Evolutionary conservation across 257 asterid genomes (phyloP).

Genomic region (Scutellaria galericulata): DNA sequence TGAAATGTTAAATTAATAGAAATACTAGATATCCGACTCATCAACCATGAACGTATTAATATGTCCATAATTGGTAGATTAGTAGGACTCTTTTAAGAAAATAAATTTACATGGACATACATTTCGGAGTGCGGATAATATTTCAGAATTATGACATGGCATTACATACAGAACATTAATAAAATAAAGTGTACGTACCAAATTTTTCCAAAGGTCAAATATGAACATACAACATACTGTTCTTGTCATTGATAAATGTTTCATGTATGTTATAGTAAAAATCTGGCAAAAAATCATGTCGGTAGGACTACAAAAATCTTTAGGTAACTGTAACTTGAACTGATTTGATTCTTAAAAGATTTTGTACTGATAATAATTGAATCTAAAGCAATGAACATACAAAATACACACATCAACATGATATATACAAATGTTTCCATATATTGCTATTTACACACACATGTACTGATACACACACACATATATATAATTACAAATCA

Average conservation of each 20-base stretch:
- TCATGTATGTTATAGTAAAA: background rate
- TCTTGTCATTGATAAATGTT: background rate
- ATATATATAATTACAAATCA: too few species aligned
- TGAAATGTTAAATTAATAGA: too few species aligned
- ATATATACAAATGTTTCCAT: background rate
- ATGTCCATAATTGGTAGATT: too few species aligned
- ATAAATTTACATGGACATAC: background rate
- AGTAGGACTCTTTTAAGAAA: too few species aligned
- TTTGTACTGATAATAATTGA: constrained; percentile 25
- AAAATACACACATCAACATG: constrained; percentile 5
- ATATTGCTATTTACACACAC: too few species aligned
- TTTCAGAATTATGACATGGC: background rate
- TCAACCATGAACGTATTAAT: too few species aligned
- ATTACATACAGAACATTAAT: background rate
- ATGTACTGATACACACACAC: too few species aligned
- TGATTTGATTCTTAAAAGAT: constrained; percentile 22
- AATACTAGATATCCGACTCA: too few species aligned
- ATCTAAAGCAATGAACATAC: background rate
- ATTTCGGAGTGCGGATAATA: background rate
- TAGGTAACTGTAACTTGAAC: constrained; percentile 9
- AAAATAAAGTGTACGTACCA: background rate
- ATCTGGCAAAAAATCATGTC: background rate
- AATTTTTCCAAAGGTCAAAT: background rate
- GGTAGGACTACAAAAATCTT: background rate
- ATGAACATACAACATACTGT: background rate